Percentiles rank a stretch among this genome's conserved stretches.
Evolutionary conservation across 352 stramenopile species (phyloP).

Genomic region (Blastocystis hominis): DNA sequence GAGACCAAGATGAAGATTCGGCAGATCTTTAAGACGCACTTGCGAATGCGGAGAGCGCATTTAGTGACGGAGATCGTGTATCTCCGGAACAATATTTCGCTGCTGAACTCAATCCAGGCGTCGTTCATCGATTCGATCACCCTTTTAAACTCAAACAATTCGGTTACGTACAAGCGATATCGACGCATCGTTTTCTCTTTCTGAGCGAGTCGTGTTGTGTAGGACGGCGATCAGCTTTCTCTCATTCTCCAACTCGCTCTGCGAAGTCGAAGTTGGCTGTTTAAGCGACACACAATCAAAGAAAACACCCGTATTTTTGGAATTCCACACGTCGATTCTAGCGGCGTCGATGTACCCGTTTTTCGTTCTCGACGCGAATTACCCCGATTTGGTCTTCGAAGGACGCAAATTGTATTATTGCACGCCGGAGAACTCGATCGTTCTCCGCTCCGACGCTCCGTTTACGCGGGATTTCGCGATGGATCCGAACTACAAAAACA

Average conservation of each 20-base stretch:
- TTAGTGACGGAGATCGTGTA: slow-evolving; percentile 34
- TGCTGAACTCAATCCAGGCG: slow-evolving; percentile 40
- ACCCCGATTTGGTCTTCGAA: not conserved
- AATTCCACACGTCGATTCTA: not conserved
- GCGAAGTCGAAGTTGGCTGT: not conserved
- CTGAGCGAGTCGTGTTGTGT: not conserved
- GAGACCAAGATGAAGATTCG: not conserved
- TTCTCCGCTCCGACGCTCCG: slow-evolving; percentile 1
- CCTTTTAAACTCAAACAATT: slow-evolving; percentile 22
- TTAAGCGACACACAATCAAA: not conserved
- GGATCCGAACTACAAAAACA: not conserved
- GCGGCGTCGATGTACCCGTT: not conserved
- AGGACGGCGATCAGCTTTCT: slow-evolving; percentile 37
- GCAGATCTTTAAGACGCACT: slow-evolving; percentile 24
- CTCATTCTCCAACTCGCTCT: slow-evolving; percentile 2
- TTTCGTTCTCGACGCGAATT: slow-evolving; percentile 24
- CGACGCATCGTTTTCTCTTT: not conserved
- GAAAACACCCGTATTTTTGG: not conserved
- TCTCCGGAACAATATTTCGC: slow-evolving; percentile 16
- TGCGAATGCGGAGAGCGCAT: not conserved
- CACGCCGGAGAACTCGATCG: not conserved
- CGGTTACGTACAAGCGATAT: not conserved
- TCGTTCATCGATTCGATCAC: slow-evolving; percentile 42
- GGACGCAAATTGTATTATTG: not conserved
- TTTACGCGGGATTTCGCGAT: not conserved